Evolutionary conservation across 192 early-diverging fungal genomes (phyloP), one percentile per base, ranked within the genome.

Genomic region (Entrophospora sp.): DNA sequence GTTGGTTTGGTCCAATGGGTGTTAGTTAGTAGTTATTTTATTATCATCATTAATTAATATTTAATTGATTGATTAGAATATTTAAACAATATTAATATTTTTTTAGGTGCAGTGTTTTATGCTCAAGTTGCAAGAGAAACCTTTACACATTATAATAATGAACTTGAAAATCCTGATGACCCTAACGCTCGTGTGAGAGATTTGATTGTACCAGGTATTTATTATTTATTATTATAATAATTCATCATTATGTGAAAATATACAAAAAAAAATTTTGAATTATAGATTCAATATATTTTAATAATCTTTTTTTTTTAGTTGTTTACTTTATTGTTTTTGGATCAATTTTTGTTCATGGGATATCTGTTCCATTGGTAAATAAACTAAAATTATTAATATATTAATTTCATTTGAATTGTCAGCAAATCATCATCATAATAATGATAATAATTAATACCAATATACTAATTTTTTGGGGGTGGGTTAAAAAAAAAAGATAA

Each of bases 1-100:
- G 92, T 0, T 96, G 90, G 91, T 96, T 96, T 68, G 93, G 92
- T 0, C 93, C 93, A 3, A 89, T 96, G 14, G 75, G 75, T 20
- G 79, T 83, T 0, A 76, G 81, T 37, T 10, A 4, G 22, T 46
- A 46, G n/a, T 24, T 9, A 9, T 46, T 2, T 22, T 0, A 46
- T 45, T 1, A 45, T 8, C 3, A 8, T 3, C 8, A 22, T 18
- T 46, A 22, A 9, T 46, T n/a, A n/a, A n/a, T n/a, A n/a, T n/a
- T n/a, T n/a, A n/a, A n/a, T n/a, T n/a, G n/a, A 46, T 7, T 44
- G 22, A 20, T 44, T 18, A 44, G 7, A 46, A 9, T 20, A 22
- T 16, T 0, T 45, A 24, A 46, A 3, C 1, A 20, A 27, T 62
- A 6, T 16, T 43, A 55, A 25, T 61, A 13, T 25, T 34, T 73